Conservation (phyloP, 2,329 filamentous ascomycete species). For the Fusarium algeriense region DNA sequence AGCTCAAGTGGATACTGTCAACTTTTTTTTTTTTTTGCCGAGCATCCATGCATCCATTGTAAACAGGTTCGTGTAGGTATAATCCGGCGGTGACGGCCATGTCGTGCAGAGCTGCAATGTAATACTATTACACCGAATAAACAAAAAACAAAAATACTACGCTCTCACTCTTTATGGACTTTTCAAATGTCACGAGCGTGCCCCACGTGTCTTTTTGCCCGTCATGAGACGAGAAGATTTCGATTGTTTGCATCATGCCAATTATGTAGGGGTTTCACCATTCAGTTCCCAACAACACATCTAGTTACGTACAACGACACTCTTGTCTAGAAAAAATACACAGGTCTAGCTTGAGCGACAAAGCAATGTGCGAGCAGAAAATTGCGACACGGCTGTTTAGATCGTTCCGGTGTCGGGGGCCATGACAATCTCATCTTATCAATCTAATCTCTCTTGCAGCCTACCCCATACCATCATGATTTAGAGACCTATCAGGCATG, state of each 20-base stretch:
- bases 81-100: slow-evolving; percentile 31
- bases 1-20: slow-evolving; percentile 15
- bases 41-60: not conserved
- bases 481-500: slow-evolving; percentile 1
- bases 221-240: slow-evolving; percentile 41
- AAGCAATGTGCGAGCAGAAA: slow-evolving; percentile 31
- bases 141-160: slow-evolving; percentile 1
- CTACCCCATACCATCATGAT: slow-evolving; percentile 35
- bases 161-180: not conserved
- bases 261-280: slow-evolving; percentile 1
- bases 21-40: slow-evolving; percentile 24
- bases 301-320: slow-evolving; percentile 29
- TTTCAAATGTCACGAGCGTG: slow-evolving; percentile 13
- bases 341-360: slow-evolving; percentile 1
- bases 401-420: slow-evolving; percentile 34
- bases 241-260: slow-evolving; percentile 6
- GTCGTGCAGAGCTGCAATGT: not conserved
- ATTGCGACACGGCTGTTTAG: slow-evolving; percentile 27
- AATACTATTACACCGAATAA: slow-evolving; percentile 2
- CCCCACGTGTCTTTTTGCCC: slow-evolving; percentile 31
- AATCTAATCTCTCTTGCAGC: slow-evolving; percentile 35
- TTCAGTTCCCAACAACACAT: slow-evolving; percentile 5
- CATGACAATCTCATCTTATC: slow-evolving; percentile 42
- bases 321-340: not conserved
- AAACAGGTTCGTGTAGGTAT: not conserved